Evolutionary conservation across 2,329 filamentous ascomycete genomes (phyloP), one percentile per base, ranked within the genome.

Genomic region (Exophiala aquamarina): DNA sequence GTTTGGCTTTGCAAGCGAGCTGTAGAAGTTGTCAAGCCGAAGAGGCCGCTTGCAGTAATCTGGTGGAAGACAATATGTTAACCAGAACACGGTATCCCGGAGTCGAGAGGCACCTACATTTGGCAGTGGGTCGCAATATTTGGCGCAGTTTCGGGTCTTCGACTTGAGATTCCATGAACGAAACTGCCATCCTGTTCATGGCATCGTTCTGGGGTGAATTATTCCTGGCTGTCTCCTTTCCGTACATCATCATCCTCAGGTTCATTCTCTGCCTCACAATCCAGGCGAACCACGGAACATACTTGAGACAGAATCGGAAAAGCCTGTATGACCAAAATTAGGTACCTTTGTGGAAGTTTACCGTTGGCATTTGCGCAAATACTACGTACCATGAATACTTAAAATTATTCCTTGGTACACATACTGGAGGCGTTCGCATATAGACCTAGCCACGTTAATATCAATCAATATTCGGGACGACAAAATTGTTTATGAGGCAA

Each of bases 31-130:
- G 23, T 50, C 47, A 9, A 50, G 20, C 6, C 28, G 42, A 3
- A 50, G 28, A 11, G 47, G 47, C 20, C 47, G 19, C 17, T 50
- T 50, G 21, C 47, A 50, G 23, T 41, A 50, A 35, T 45, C 47
- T 49, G 18, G 19, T 18, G 15, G 11, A 14, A 31, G n/a, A 21
- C n/a, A 39, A 18, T 32, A 17, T 13, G 28, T 13, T 10, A 26
- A 2, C n/a, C 9, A 18, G 6, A 38, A 20, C 18, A 20, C 20
- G 6, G 17, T 17, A 10, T 6, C 13, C 18, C 13, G 19, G 35
- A 6, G 6, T 26, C 6, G 6, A 26, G 6, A 26, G 17, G 5
- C 17, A 34, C 41, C 18, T 33, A 49, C 47, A 49, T 33, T 49
- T 44, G 10, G 41, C 44, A 29, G 44, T 11, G 17, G 41, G 47